Evolutionary conservation across 116 monocot species (phyloP), one percentile per base, ranked within the genome.

Genomic region (Phalaenopsis hybrid): DNA sequence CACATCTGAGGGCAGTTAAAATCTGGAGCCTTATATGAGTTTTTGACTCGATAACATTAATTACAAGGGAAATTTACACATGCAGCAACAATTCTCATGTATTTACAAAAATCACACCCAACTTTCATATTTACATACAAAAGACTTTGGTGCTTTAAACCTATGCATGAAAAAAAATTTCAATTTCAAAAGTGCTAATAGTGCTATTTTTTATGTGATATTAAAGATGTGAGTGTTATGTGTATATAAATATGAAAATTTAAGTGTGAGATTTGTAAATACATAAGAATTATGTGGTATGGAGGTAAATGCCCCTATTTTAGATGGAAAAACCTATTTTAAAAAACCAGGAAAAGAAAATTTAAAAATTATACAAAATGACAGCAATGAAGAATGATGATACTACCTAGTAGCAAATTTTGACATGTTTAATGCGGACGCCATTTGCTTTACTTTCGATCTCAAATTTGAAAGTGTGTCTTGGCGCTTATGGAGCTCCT

Each of bases 401-500:
- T 63, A 28, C 18, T 43, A 92, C 92, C 92, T 92, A 79, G 75
- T 84, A 8, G 86, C 82, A 76, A 88, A 84, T 79, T 87, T 89
- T 79, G 89, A 86, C 89, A 89, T 92, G 79, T 89, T 92, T 13
- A 89, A 86, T 7, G 76, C 81, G 44, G 89, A 84, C 16, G 86
- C 92, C 92, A 92, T 92, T 83, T 92, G 89, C 58, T 92, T 88
- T 78, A 85, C 81, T 87, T 84, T 89, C 46, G 89, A 89, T 77
- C 86, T 84, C 85, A 92, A 81, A 81, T 83, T 88, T 11, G 78
- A 76, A 77, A 92, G 85, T 85, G 82, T 86, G 69, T 84, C 89
- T 76, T 88, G 82, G 13, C 88, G 82, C 50, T 88, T 86, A 50
- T 92, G 83, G 75, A 92, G 75, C 82, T 89, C 92, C 81, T 89